Base-by-base conservation (phyloP, 2,329 filamentous ascomycete species). In the Cryphonectria parasitica region DNA sequence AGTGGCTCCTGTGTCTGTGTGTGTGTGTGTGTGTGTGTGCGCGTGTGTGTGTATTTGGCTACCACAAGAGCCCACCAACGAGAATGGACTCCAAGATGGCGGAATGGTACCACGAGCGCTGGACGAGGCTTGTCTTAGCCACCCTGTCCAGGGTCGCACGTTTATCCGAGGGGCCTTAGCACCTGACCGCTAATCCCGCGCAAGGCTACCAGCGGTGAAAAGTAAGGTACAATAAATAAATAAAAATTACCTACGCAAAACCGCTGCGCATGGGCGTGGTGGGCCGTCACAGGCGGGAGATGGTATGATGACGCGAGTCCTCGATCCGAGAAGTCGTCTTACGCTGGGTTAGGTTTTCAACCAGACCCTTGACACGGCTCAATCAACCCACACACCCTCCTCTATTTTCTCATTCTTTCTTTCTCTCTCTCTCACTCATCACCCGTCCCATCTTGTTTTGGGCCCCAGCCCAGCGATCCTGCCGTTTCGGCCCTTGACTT, bases 271-370 rank as follows among this genome's bases (percentile, higher is more conserved):
- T 65, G 28, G 19, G 45, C 34, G 43, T n/a, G 22, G 68, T 72
- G 71, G 39, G 70, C 62, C 68, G 43, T 58, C 43, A 10, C 22
- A 49, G 41, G 45, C 60, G 56, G 41, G n/a, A 6, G 41, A 45
- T 54, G 64, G 66, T 31, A 43, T 68, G 68, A 72, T 70, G 68
- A 68, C 68, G 71, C 67, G 68, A 72, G 65, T 34, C 61, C 62
- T 68, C 56, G 58, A 25, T 54, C 65, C 62, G 62, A 68, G 11
- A 66, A 39, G 43, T 62, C 39, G 22, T 43, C 61, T 70, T 61
- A 66, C 65, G 62, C 68, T 72, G 71, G 68, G 65, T 68, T 68
- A 64, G 63, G 71, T 69, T 52, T 56, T 54, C 54, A 62, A 60
- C 15, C 13, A 52, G 39, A n/a, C n/a, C 70, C 31, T 52, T 31